Evolutionary conservation across 73 alveolate genomes (phyloP), one percentile per base, ranked within the genome.

Genomic region (Symbiodinium natans): DNA sequence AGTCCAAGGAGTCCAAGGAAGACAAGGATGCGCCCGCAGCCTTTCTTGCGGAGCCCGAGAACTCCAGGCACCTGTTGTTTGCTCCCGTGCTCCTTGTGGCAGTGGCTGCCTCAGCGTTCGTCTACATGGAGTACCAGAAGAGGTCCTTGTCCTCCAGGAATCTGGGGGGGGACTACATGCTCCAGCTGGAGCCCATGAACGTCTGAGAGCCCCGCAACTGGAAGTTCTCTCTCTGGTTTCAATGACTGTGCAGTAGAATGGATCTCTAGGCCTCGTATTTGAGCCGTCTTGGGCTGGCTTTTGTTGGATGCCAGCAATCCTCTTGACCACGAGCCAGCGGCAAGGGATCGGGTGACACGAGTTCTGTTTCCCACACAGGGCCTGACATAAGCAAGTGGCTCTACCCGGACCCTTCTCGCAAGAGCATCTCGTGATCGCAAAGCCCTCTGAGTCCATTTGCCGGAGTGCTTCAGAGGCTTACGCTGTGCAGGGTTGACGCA

Each of bases 161-260:
- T 21, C 15, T 29, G 71, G 71, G 71, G 3, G 71, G 31, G 71
- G 71, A 52, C 71, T 52, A 86, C 36, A 15, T 86, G 93, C 71
- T 52, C 23, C 93, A 86, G 93, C 93, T 86, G 82, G 93, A 86
- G 41, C 82, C 93, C 82, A 52, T 86, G 83, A 86, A 43, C 36
- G 93, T 46, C 23, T 52, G 31, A 36, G 27, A 46, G 93, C 93
- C 93, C n/a, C n/a, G n/a, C n/a, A n/a, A n/a, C n/a, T n/a, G n/a
- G n/a, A n/a, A n/a, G 41, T 13, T 25, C 71, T 52, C 71, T 52
- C 71, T 19, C 71, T 52, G 71, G 71, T 75, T 41, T 31, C 36
- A 33, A 75, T 25, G 27, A 9, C 33, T 11, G 19, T 41, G 46
- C 42, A 23, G 48, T 41, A 31, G 36, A 46, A 33, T n/a, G 48